Percentiles rank a stretch among this genome's conserved stretches.
phyloP scores from a whole-genome alignment of 805 yeast genomes.

The Candida wancherniae region DNA sequence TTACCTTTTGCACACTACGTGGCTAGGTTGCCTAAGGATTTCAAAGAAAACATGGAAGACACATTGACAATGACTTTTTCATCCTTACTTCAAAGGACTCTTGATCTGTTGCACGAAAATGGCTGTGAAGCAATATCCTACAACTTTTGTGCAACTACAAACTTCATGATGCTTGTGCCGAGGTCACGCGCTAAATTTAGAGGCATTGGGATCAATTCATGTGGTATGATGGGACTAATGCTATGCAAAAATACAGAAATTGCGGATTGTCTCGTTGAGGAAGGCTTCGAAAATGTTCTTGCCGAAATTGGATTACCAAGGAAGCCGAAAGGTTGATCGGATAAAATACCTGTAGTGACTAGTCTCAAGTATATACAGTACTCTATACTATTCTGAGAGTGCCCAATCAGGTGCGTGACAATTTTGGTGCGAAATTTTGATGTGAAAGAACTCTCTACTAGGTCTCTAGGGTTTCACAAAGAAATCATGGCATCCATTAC shows the following conservation, averaged over 20 bases:
- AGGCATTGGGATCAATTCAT: constrained; percentile 65
- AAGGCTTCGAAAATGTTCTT: constrained; percentile 52
- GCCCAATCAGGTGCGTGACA: too few species aligned
- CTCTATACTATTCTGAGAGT: too few species aligned
- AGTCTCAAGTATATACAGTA: too few species aligned
- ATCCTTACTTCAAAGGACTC: constrained; percentile 63
- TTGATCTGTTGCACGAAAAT: constrained; percentile 60
- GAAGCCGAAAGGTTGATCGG: too few species aligned
- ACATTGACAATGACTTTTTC: constrained; percentile 64
- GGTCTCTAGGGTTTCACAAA: too few species aligned
- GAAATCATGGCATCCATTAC: constrained; percentile 54
- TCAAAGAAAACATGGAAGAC: constrained; percentile 47
- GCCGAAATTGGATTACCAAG: constrained; percentile 63
- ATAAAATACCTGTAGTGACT: too few species aligned
- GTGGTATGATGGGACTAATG: constrained; percentile 76
- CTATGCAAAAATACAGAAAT: constrained; percentile 65
- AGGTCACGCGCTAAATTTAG: constrained; percentile 55
- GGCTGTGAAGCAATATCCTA: constrained; percentile 53
- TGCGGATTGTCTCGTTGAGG: constrained; percentile 41
- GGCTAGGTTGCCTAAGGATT: constrained; percentile 49
- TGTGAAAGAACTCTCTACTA: too few species aligned
- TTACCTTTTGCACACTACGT: constrained; percentile 80
- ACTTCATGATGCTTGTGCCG: constrained; percentile 87
- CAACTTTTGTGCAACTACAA: constrained; percentile 74
- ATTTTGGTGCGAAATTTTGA: too few species aligned